A percentile compares a stretch with the other conserved stretches of the same genome.
phyloP scores from a whole-genome alignment of 352 stramenopile genomes.

The Blastocystis hominis region DNA sequence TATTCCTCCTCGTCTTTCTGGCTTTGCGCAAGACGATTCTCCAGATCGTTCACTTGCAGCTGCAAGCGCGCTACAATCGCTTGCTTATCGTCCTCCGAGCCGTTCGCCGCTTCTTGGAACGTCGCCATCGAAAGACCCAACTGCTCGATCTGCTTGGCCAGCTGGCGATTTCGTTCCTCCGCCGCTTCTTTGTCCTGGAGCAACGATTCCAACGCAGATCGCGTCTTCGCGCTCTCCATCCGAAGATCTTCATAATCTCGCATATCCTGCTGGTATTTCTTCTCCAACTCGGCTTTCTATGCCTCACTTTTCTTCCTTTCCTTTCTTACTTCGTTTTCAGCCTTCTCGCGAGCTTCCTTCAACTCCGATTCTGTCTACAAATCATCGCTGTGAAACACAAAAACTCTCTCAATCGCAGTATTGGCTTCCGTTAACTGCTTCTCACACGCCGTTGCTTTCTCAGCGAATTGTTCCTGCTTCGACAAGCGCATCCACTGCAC shows the following conservation, averaged over 20 bases:
- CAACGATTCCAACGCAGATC: not conserved
- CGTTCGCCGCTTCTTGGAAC: slow-evolving; percentile 44
- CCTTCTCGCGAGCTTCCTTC: not conserved
- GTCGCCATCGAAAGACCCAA: not conserved
- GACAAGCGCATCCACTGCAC: not conserved
- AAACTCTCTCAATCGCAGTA: not conserved
- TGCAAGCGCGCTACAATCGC: slow-evolving; percentile 24
- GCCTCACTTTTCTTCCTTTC: not conserved
- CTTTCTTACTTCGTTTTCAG: not conserved
- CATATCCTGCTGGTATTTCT: not conserved
- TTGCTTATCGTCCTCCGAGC: not conserved
- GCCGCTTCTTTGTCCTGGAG: not conserved
- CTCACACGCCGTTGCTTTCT: not conserved
- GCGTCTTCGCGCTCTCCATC: not conserved
- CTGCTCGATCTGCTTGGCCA: slow-evolving; percentile 35
- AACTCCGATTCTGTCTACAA: not conserved
- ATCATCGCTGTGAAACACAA: not conserved
- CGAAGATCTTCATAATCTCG: not conserved
- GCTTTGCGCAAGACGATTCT: not conserved
- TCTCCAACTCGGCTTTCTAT: not conserved
- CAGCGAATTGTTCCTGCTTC: not conserved
- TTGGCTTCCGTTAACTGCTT: not conserved
- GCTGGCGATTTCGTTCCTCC: not conserved
- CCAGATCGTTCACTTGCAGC: slow-evolving; percentile 42
- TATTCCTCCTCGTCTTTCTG: slow-evolving; percentile 53